These are phyloP conservation scores for Eragrostis tef DNA, from an alignment of 202 grass and related monocot species.

Conservation along the genomic window DNA sequence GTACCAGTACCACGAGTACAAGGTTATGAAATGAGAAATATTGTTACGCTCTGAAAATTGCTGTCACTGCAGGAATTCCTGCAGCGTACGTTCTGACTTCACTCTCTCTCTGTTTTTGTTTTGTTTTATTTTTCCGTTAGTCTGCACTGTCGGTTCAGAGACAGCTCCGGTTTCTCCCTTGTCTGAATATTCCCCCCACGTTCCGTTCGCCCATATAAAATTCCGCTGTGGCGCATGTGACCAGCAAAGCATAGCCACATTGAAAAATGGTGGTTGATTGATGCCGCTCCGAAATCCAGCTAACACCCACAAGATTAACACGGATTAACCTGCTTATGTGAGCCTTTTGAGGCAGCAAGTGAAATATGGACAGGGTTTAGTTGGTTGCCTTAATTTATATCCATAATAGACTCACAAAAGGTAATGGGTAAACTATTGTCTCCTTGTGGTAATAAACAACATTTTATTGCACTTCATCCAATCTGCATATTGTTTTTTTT, in stretches of 20 bases:
- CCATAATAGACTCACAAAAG: too few relatives aligned
- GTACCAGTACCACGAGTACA: too few relatives aligned
- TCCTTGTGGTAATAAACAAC: too few relatives aligned
- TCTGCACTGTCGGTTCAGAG: slow-evolving; percentile 10
- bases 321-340: background rate
- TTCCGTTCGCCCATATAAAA: slow-evolving; percentile 6
- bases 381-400: background rate
- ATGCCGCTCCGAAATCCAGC: slow-evolving; percentile 42
- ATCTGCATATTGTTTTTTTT: too few relatives aligned
- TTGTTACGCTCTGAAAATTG: background rate
- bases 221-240: slow-evolving; percentile 30
- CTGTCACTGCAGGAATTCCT: background rate
- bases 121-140: background rate
- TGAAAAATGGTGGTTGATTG: slow-evolving; percentile 32
- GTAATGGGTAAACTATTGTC: too few relatives aligned
- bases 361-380: background rate
- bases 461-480: too few relatives aligned
- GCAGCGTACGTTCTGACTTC: background rate
- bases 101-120: background rate
- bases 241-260: slow-evolving; percentile 29
- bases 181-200: slow-evolving; percentile 41
- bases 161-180: background rate
- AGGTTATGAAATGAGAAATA: background rate
- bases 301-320: slow-evolving; percentile 10
- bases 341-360: background rate